A percentile compares a stretch with the other conserved stretches of the same genome.
Evolutionary conservation across 352 stramenopile species (phyloP).

Genomic region (Phytophthora pseudosyringae): DNA sequence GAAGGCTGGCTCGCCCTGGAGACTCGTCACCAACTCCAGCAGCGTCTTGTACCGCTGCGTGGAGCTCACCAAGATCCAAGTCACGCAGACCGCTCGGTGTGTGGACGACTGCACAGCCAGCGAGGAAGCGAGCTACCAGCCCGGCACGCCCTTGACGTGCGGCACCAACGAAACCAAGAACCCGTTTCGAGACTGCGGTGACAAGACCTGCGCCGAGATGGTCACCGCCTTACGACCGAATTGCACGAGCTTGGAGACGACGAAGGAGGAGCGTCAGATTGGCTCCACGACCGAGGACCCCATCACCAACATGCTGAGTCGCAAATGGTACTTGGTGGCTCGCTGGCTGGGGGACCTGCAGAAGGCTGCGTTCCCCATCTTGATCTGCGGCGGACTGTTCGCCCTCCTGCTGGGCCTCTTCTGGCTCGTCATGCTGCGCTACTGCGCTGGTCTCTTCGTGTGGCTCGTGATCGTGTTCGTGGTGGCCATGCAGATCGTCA

Average conservation of each 20-base stretch:
- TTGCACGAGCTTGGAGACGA: conserved; percentile 63
- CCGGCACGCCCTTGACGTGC: conserved; percentile 40
- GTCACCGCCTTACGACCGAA: conserved; percentile 45
- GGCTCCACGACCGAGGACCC: conserved; percentile 52
- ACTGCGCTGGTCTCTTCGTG: conserved; percentile 79
- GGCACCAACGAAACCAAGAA: conserved; percentile 52
- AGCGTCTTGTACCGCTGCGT: conserved; percentile 75
- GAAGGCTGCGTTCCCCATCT: conserved; percentile 77
- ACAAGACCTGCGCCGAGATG: conserved; percentile 54
- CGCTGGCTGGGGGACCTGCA: conserved; percentile 82
- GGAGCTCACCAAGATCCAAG: conserved; percentile 61
- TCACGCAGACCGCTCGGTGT: conserved; percentile 55
- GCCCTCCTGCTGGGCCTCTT: conserved; percentile 72
- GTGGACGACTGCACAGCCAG: conserved; percentile 64
- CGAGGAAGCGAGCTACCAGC: conserved; percentile 45
- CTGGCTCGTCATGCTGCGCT: conserved; percentile 80
- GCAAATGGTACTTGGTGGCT: conserved; percentile 72
- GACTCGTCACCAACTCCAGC: conserved; percentile 65
- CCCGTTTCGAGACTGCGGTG: conserved; percentile 57
- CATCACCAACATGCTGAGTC: conserved; percentile 64
- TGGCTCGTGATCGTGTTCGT: conserved; percentile 80
- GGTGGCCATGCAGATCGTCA: conserved; percentile 63
- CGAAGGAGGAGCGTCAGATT: conserved; percentile 49
- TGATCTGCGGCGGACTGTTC: conserved; percentile 76
- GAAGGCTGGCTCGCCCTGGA: conserved; percentile 64